These are phyloP conservation scores for Magnusiomyces paraingens DNA, from an alignment of 1,139 yeast species.

Conservation along the genomic window DNA sequence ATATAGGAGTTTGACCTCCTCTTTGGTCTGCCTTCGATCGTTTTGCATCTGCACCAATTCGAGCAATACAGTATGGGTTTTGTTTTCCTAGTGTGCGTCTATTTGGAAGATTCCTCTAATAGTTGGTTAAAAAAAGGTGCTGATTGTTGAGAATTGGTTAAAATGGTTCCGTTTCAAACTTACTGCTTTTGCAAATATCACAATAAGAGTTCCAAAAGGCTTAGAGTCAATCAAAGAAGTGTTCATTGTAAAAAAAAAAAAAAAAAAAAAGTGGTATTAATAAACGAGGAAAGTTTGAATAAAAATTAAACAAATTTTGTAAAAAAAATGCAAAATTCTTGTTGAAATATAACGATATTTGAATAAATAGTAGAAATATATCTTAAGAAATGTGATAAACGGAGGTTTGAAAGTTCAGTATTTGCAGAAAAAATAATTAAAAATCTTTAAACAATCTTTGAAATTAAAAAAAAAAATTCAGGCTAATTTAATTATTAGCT, in stretches of 20 bases:
- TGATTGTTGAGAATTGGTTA: background rate
- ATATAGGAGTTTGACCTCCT: slow-evolving; percentile 88
- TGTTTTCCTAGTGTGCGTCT: slow-evolving; percentile 79
- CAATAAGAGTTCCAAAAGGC: slow-evolving; percentile 34
- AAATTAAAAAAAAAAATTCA: no score
- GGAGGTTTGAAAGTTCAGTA: no score
- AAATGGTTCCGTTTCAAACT: slow-evolving; percentile 15
- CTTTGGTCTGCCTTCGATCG: slow-evolving; percentile 66
- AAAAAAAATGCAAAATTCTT: no score
- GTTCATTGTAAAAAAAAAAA: background rate
- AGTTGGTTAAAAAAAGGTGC: background rate
- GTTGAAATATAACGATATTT: no score
- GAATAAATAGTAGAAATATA: no score
- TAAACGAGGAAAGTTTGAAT: no score
- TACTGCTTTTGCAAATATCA: slow-evolving; percentile 36
- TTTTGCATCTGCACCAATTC: slow-evolving; percentile 76
- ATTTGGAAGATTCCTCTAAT: slow-evolving; percentile 60
- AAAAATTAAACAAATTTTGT: no score
- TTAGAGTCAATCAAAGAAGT: slow-evolving; percentile 14
- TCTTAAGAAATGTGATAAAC: no score
- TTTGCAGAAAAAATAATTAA: no score
- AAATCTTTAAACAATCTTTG: no score
- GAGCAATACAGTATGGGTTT: slow-evolving; percentile 74
- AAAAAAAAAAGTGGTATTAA: background rate
- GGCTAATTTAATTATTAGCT: no score